These are phyloP conservation scores for Coniochaeta sp. DNA, from an alignment of 2,329 filamentous ascomycete genomes.

Conservation along the genomic window DNA sequence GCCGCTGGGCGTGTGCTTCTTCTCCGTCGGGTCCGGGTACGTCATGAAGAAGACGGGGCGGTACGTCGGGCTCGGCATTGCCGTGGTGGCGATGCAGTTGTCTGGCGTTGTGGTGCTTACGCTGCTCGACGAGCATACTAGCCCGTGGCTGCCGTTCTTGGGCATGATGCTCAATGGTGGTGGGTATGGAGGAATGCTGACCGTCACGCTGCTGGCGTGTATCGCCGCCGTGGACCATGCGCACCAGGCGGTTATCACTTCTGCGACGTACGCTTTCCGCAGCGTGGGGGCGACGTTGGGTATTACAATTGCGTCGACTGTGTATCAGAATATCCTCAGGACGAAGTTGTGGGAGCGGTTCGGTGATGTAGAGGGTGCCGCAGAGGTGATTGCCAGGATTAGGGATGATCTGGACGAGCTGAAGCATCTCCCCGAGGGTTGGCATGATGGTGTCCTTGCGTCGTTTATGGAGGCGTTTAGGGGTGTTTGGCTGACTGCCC, in stretches of 20 bases:
- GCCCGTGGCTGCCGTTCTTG: constrained; percentile 56
- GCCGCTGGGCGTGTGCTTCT: constrained; percentile 62
- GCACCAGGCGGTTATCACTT: constrained; percentile 81
- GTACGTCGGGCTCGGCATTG: constrained; percentile 55
- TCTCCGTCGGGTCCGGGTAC: constrained; percentile 61
- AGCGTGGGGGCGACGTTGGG: constrained; percentile 70
- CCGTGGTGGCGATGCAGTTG: constrained; percentile 37
- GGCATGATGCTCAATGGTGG: constrained; percentile 65
- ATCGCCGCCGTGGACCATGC: constrained; percentile 77
- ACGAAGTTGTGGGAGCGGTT: constrained; percentile 59
- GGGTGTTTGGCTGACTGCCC: constrained; percentile 65
- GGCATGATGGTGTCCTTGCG: constrained; percentile 60
- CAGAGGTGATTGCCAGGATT: constrained; percentile 61
- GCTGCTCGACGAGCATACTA: constrained; percentile 48
- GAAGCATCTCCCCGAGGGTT: constrained; percentile 59
- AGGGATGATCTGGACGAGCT: constrained; percentile 68
- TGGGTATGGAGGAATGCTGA: constrained; percentile 76
- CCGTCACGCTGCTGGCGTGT: constrained; percentile 71
- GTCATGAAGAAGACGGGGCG: constrained; percentile 74
- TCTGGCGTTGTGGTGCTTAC: constrained; percentile 44
- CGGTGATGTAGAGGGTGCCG: constrained; percentile 57
- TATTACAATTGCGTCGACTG: constrained; percentile 65
- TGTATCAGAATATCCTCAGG: constrained; percentile 80
- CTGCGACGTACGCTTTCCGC: constrained; percentile 73
- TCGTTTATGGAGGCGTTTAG: constrained; percentile 72